Evolutionary conservation across 805 yeast species (phyloP).

Genomic region (Metschnikowia picachoensis): DNA sequence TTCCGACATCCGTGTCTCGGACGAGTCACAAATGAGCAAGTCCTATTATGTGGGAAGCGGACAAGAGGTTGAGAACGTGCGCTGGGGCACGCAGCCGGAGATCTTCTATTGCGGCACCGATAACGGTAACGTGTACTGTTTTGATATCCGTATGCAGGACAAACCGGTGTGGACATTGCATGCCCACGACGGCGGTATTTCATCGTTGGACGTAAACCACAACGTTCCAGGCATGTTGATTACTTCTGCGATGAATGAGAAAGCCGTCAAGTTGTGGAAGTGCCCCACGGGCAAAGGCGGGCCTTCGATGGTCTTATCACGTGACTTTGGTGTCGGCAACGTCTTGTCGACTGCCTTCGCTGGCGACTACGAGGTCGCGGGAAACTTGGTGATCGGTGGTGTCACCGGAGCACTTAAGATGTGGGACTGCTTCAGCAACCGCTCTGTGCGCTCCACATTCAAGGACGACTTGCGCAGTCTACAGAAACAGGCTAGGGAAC

Average conservation of each 20-base stretch:
- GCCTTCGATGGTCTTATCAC: slow-evolving; percentile 85
- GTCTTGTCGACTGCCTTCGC: slow-evolving; percentile 82
- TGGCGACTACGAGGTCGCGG: slow-evolving; percentile 81
- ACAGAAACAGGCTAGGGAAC: slow-evolving; percentile 54
- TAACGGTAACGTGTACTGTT: slow-evolving; percentile 82
- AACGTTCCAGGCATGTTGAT: slow-evolving; percentile 69
- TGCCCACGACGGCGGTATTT: slow-evolving; percentile 94
- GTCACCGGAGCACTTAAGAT: slow-evolving; percentile 77
- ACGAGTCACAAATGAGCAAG: slow-evolving; percentile 55
- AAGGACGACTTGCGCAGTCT: slow-evolving; percentile 51
- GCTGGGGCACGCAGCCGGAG: slow-evolving; percentile 58
- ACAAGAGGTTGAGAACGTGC: slow-evolving; percentile 81
- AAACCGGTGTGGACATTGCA: slow-evolving; percentile 91
- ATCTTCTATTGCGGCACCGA: slow-evolving; percentile 86
- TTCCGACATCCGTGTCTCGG: slow-evolving; percentile 78
- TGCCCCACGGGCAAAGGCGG: slow-evolving; percentile 43
- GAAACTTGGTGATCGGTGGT: slow-evolving; percentile 84
- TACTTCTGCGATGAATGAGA: slow-evolving; percentile 91
- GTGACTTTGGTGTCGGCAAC: slow-evolving; percentile 94
- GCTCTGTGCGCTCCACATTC: slow-evolving; percentile 69
- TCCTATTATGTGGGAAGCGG: slow-evolving; percentile 58
- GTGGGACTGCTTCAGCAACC: slow-evolving; percentile 89
- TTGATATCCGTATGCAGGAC: slow-evolving; percentile 69
- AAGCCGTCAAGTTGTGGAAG: slow-evolving; percentile 84
- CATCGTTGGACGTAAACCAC: slow-evolving; percentile 68